phyloP scores from a whole-genome alignment of 176 grass and related monocot genomes.

The Ananas comosus region DNA sequence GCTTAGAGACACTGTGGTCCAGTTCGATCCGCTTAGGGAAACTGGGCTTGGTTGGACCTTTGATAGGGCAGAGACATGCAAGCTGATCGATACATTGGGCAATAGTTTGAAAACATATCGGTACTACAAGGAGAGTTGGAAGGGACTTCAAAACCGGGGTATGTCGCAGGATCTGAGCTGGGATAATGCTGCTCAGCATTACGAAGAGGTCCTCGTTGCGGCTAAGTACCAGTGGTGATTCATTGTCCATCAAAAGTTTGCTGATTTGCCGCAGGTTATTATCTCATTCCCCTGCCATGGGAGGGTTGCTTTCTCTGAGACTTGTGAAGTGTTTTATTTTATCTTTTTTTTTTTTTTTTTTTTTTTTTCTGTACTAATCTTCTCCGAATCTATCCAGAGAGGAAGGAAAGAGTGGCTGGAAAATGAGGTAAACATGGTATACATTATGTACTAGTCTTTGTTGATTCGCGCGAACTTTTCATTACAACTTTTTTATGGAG shows the following conservation, averaged over 20 bases:
- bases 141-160: constrained; percentile 52
- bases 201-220: constrained; percentile 81
- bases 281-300: not conserved
- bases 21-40: constrained; percentile 51
- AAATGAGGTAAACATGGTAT: not conserved
- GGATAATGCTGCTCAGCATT: constrained; percentile 72
- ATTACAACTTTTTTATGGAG: not conserved
- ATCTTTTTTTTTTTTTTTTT: no score
- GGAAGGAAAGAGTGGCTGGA: not conserved
- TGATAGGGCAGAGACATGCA: constrained; percentile 44
- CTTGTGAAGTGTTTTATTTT: not conserved
- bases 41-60: constrained; percentile 78
- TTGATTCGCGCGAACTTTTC: not conserved
- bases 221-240: constrained; percentile 96
- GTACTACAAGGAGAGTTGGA: constrained; percentile 77
- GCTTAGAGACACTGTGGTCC: constrained; percentile 71
- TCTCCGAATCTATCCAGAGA: not conserved
- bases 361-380: not conserved
- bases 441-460: not conserved
- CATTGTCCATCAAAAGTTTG: not conserved
- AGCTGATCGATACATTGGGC: constrained; percentile 55
- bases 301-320: not conserved
- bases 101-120: constrained; percentile 77
- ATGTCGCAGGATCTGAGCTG: constrained; percentile 86
- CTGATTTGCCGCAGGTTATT: not conserved